Conservation (phyloP, 129 eudicot genomes). For the Erigeron canadensis region DNA sequence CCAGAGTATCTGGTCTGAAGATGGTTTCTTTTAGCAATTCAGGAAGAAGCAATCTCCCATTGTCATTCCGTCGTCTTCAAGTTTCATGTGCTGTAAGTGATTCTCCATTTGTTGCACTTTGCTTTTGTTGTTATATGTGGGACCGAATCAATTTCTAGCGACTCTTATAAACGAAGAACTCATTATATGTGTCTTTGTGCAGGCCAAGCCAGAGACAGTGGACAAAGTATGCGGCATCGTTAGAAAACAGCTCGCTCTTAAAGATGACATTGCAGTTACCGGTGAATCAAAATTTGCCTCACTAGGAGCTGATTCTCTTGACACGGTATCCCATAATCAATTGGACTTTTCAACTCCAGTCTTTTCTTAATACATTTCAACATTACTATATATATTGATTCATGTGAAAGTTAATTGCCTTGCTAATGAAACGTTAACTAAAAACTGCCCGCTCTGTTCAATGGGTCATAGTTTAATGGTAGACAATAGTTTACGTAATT, state of each 20-base stretch:
- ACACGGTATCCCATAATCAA: slow-evolving; percentile 52
- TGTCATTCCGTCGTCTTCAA: slow-evolving; percentile 35
- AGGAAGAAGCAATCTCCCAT: slow-evolving; percentile 34
- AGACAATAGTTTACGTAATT: not conserved
- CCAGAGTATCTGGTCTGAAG: slow-evolving; percentile 33
- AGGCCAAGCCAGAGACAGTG: slow-evolving; percentile 89
- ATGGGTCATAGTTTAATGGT: not conserved
- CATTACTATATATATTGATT: not conserved
- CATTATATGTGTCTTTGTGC: slow-evolving; percentile 25
- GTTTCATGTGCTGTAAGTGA: slow-evolving; percentile 41
- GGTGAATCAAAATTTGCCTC: slow-evolving; percentile 72
- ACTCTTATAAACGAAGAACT: not conserved
- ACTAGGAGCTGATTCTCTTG: slow-evolving; percentile 97
- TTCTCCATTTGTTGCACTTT: slow-evolving; percentile 9
- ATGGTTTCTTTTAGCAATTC: slow-evolving; percentile 34
- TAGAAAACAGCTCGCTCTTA: slow-evolving; percentile 80
- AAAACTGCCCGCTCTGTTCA: not conserved
- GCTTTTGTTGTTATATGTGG: not conserved
- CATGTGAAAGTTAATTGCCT: not conserved
- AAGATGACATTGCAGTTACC: slow-evolving; percentile 46
- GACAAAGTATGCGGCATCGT: slow-evolving; percentile 73
- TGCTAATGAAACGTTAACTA: not conserved
- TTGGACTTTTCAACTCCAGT: not conserved
- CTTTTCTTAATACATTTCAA: not conserved
- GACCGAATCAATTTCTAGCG: not conserved